phyloP scores from a whole-genome alignment of 140 eudicot species.

The Erigeron philadelphicus region DNA sequence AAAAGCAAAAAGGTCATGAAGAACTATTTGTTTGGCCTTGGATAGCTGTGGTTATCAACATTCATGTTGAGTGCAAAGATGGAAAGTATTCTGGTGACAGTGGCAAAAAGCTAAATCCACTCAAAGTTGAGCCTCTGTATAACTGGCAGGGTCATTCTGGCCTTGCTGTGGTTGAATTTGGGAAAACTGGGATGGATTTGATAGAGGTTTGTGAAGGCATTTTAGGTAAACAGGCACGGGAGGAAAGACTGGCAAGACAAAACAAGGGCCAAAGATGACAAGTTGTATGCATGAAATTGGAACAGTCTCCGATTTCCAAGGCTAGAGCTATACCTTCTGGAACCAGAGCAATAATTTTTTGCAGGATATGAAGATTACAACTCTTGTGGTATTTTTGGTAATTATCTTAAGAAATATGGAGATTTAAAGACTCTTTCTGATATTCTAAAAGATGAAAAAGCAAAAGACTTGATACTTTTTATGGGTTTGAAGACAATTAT shows the following conservation, averaged over 20 bases:
- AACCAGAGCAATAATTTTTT: too few relatives aligned
- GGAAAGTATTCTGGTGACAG: slow-evolving; percentile 50
- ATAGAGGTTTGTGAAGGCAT: slow-evolving; percentile 54
- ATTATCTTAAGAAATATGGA: slow-evolving; percentile 47
- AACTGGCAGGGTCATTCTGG: slow-evolving; percentile 51
- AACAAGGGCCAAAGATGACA: slow-evolving; percentile 38
- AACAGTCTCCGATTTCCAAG: too few relatives aligned
- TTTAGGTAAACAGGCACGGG: slow-evolving; percentile 50
- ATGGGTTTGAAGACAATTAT: slow-evolving; percentile 32
- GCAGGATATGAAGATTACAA: slow-evolving; percentile 63
- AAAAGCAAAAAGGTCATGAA: slow-evolving; percentile 18
- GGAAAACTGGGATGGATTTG: slow-evolving; percentile 48
- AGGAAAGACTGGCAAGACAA: slow-evolving; percentile 41
- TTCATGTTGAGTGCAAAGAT: slow-evolving; percentile 34
- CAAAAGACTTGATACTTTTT: slow-evolving; percentile 37
- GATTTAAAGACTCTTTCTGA: slow-evolving; percentile 65
- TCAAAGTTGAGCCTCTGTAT: slow-evolving; percentile 58
- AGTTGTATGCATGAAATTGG: slow-evolving; percentile 73
- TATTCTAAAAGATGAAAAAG: slow-evolving; percentile 42
- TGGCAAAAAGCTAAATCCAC: slow-evolving; percentile 42
- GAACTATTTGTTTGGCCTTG: slow-evolving; percentile 70
- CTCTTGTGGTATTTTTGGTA: slow-evolving; percentile 40
- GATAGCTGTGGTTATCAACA: slow-evolving; percentile 59
- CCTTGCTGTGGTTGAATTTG: slow-evolving; percentile 54
- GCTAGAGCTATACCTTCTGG: too few relatives aligned